Evolutionary conservation across 768 basidiomycete species (phyloP).

Genomic region (Dioszegia crocea): DNA sequence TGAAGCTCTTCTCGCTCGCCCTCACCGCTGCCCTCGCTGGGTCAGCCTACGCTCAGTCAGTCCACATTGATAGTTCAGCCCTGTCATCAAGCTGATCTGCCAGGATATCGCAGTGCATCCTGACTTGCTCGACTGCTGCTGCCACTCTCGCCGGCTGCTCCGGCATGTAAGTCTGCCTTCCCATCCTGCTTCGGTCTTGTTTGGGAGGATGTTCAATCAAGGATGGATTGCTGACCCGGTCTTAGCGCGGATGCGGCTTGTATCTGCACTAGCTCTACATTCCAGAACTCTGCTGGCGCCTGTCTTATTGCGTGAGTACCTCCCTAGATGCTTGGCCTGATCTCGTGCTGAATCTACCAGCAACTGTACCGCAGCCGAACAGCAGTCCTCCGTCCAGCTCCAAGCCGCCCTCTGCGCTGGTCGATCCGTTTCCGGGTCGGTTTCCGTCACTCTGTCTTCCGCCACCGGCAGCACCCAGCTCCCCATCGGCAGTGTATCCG

Average conservation of each 20-base stretch:
- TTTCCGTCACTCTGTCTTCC: constrained; percentile 27
- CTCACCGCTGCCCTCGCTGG: constrained; percentile 23
- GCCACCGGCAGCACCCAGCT: constrained; percentile 15
- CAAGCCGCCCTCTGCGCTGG: constrained; percentile 35
- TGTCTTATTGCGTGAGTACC: constrained; percentile 36
- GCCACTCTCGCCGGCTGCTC: constrained; percentile 37
- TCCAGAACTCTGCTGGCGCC: constrained; percentile 33
- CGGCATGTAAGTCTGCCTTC: constrained; percentile 28
- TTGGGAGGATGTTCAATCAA: neutral
- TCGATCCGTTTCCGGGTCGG: constrained; percentile 21
- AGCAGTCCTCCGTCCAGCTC: constrained; percentile 29
- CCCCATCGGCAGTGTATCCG: constrained; percentile 15
- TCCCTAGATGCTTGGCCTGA: neutral
- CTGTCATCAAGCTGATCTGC: constrained; percentile 6
- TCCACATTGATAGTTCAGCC: constrained; percentile 7
- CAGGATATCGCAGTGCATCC: constrained; percentile 27
- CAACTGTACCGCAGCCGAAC: constrained; percentile 39
- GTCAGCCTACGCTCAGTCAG: constrained; percentile 10
- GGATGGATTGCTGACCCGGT: neutral
- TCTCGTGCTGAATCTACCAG: constrained; percentile 9
- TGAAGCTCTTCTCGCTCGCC: constrained; percentile 31
- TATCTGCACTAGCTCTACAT: constrained; percentile 37
- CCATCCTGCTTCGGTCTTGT: neutral
- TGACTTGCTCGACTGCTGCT: constrained; percentile 36
- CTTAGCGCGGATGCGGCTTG: constrained; percentile 35